A percentile compares a stretch with the other conserved stretches of the same genome.
Conservation (phyloP, 78 protist genomes). For the Chrysochromulina parva region DNA sequence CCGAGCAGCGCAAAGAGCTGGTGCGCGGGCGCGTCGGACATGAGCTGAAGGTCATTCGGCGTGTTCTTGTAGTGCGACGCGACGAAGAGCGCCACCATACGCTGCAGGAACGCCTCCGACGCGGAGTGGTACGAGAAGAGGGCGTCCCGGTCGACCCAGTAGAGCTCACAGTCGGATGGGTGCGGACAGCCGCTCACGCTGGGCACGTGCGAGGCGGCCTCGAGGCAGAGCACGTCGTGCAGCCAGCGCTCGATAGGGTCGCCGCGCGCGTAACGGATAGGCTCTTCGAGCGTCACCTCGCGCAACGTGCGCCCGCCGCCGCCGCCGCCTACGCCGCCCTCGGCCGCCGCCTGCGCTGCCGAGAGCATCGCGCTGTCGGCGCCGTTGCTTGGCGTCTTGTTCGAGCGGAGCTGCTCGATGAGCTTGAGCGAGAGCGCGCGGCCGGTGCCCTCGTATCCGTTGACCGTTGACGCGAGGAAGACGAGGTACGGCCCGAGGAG, state of each 20-base stretch:
- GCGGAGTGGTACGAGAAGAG: slow-evolving; percentile 96
- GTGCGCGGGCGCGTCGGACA: slow-evolving; percentile 99
- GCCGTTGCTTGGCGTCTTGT: not conserved
- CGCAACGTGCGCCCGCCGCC: slow-evolving; percentile 37
- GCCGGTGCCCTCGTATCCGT: slow-evolving; percentile 99
- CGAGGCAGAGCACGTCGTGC: slow-evolving; percentile 88
- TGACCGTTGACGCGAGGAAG: slow-evolving; percentile 86
- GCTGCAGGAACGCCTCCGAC: slow-evolving; percentile 86
- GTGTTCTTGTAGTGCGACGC: slow-evolving; percentile 97
- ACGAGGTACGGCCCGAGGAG: slow-evolving; percentile 91
- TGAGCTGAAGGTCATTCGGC: slow-evolving; percentile 98
- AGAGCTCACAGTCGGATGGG: slow-evolving; percentile 91
- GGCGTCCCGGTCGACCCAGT: slow-evolving; percentile 95
- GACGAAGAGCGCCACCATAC: slow-evolving; percentile 93
- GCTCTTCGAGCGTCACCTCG: slow-evolving; percentile 90
- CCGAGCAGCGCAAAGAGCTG: slow-evolving; percentile 94
- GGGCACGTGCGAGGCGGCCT: slow-evolving; percentile 42
- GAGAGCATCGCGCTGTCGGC: slow-evolving; percentile 30
- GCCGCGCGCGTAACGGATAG: slow-evolving; percentile 90
- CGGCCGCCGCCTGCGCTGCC: not conserved
- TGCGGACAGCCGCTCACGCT: slow-evolving; percentile 73
- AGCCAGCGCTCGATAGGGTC: slow-evolving; percentile 68
- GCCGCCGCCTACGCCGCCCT: not conserved
- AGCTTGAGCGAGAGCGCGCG: slow-evolving; percentile 97
- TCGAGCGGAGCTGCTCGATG: slow-evolving; percentile 81